Base-by-base conservation (phyloP, 1,284 basidiomycete genomes). In the Marasmius sp. region DNA sequence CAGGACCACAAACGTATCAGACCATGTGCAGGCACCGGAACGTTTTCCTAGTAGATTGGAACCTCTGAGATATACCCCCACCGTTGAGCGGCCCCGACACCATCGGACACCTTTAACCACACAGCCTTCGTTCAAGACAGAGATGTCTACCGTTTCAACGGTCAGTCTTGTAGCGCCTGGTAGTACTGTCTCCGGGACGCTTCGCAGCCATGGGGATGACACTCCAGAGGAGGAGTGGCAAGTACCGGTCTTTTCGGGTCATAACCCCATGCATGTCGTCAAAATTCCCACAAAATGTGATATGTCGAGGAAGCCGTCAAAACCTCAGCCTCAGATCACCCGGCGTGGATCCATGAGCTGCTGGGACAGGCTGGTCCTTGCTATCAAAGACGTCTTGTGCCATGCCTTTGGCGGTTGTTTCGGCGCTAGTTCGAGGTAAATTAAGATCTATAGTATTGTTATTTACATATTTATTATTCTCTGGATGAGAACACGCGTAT, bases 51-150 rank as follows among this genome's bases (percentile, higher is more conserved):
- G 9, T 9, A 51, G 14, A 18, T 38, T 38, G 36, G 52, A 54
- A n/a, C 39, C 74, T 72, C n/a, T 72, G 71, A 1, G 70, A 20
- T 43, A 57, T 9, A 36, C 39, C 37, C 47, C 51, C 12, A 41
- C 57, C n/a, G 52, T 45, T 34, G 57, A 54, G 14, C 41, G 18
- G 34, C 43, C 20, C 45, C 22, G 27, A 16, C 57, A 54, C 9
- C 45, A 48, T 55, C 62, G 45, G 27, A 58, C 59, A 41, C 20
- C 74, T 9, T 57, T 63, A 53, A 57, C 49, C 58, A 60, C 61
- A 34, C 64, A 52, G 54, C 64, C 71, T 20, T 78, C 77, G 14
- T 74, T 76, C 59, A 67, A 66, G 36, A 75, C 75, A 6, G 75
- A 76, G 53, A 74, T 69, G 64, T 75, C 75, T n/a, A 66, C 68